Percentiles rank a stretch among this genome's conserved stretches.
Evolutionary conservation across 2,329 filamentous ascomycete genomes (phyloP).

Genomic region (Penicillium sp.): DNA sequence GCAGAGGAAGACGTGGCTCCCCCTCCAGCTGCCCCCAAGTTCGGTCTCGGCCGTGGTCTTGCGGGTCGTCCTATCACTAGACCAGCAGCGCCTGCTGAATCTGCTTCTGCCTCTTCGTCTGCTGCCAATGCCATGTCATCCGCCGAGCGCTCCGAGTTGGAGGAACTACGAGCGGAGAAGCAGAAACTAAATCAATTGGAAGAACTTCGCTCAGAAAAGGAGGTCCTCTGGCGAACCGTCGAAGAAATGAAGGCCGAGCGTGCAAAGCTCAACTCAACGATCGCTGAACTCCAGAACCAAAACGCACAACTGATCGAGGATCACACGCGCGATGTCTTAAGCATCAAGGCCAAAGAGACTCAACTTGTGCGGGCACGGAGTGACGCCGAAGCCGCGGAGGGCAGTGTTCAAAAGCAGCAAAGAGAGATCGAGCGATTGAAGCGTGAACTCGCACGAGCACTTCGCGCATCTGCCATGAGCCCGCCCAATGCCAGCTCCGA

Average conservation of each 20-base stretch:
- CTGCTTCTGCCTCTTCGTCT: slow-evolving; percentile 50
- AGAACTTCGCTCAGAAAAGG: slow-evolving; percentile 78
- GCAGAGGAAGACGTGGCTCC: slow-evolving; percentile 42
- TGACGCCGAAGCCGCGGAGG: slow-evolving; percentile 84
- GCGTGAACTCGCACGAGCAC: slow-evolving; percentile 64
- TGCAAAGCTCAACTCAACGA: slow-evolving; percentile 75
- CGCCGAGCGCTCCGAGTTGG: slow-evolving; percentile 86
- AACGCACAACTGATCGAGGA: slow-evolving; percentile 97
- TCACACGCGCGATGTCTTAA: slow-evolving; percentile 89
- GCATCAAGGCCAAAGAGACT: slow-evolving; percentile 97
- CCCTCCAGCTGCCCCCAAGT: slow-evolving; percentile 47
- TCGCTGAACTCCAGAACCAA: slow-evolving; percentile 92
- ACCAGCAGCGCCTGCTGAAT: slow-evolving; percentile 50
- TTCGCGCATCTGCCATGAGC: slow-evolving; percentile 41
- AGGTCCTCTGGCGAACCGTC: slow-evolving; percentile 67
- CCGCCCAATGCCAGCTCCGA: slow-evolving; percentile 41
- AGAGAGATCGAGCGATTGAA: slow-evolving; percentile 91
- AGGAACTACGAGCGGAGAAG: slow-evolving; percentile 79
- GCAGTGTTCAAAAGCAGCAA: slow-evolving; percentile 75
- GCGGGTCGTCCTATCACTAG: slow-evolving; percentile 82
- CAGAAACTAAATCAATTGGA: slow-evolving; percentile 67
- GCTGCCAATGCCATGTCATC: slow-evolving; percentile 64
- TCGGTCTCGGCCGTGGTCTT: slow-evolving; percentile 70
- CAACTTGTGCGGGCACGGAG: slow-evolving; percentile 88
- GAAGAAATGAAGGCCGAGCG: slow-evolving; percentile 82